These are phyloP conservation scores for Solanum appendiculatum DNA, from an alignment of 257 asterid species.

Conservation along the genomic window DNA sequence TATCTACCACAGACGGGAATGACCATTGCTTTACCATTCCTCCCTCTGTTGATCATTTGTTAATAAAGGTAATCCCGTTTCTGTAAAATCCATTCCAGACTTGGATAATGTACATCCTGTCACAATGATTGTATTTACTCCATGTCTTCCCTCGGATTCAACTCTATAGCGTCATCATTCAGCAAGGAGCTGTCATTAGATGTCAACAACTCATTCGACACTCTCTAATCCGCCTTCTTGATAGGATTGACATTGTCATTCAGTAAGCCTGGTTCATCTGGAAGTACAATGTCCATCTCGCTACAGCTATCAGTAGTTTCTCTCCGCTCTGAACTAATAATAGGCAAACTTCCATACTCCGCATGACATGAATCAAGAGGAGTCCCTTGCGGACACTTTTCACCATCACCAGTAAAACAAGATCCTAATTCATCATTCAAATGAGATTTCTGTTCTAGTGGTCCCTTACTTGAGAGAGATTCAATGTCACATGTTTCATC, in stretches of 20 bases:
- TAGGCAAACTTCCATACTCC: background rate
- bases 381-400: slow-evolving; percentile 24
- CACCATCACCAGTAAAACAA: slow-evolving; percentile 14
- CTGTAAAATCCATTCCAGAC: background rate
- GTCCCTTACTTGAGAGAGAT: slow-evolving; percentile 9
- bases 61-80: background rate
- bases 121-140: background rate
- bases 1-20: slow-evolving; percentile 20
- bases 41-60: background rate
- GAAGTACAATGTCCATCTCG: slow-evolving; percentile 3
- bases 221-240: background rate
- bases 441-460: slow-evolving; percentile 10
- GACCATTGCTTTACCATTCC: slow-evolving; percentile 3
- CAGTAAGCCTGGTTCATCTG: background rate
- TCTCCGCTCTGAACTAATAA: background rate
- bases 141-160: background rate
- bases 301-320: background rate
- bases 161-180: background rate
- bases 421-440: slow-evolving; percentile 20
- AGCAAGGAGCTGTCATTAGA: background rate
- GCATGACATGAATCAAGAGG: slow-evolving; percentile 5
- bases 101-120: background rate
- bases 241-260: background rate
- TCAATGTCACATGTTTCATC: slow-evolving; percentile 16
- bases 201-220: background rate